Evolutionary conservation across 2,329 filamentous ascomycete species (phyloP), one percentile per base, ranked within the genome.

Genomic region (Ophiostoma sp.): DNA sequence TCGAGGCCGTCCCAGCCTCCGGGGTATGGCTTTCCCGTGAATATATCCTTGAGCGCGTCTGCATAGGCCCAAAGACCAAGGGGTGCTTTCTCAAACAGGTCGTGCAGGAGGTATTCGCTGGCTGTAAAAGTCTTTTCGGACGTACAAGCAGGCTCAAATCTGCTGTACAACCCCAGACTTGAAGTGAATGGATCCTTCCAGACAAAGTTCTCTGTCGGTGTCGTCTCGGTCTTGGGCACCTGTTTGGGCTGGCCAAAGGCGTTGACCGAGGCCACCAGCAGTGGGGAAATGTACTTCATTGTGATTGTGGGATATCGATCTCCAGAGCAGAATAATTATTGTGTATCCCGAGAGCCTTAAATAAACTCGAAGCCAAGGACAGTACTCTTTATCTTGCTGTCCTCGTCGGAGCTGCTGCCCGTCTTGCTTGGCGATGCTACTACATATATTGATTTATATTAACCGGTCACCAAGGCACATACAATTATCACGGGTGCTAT

Each of bases 1-100:
- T 86, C 84, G 33, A 82, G 76, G 48, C 84, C 84, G 35, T 79
- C 79, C 84, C 84, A 86, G 57, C 80, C 80, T 33, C 84, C 84
- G 0, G 84, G 84, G 75, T 86, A 84, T 67, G 80, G 76, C 41
- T 79, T 77, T 4, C 77, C 76, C 8, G 75, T 70, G 73, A 83
- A 83, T 60, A 81, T 75, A 17, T 74, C 74, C 74, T 81, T 82
- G 57, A 83, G 52, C 4, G 52, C 23, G 52, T 57, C 52, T 27
- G 52, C 52, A 57, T 57, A 57, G 10, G 52, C 52, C 20, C 52
- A 57, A 8, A 57, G 52, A 13, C 52, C 52, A 4, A 27, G n/a
- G n/a, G 52, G 52, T 15, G 52, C 52, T 23, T 57, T 23, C n/a
- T 57, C 52, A 27, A 27, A 57, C 11, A 57, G 52, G 20, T 57